phyloP scores from a whole-genome alignment of 139 green algal species.

The Closterium sp. region DNA sequence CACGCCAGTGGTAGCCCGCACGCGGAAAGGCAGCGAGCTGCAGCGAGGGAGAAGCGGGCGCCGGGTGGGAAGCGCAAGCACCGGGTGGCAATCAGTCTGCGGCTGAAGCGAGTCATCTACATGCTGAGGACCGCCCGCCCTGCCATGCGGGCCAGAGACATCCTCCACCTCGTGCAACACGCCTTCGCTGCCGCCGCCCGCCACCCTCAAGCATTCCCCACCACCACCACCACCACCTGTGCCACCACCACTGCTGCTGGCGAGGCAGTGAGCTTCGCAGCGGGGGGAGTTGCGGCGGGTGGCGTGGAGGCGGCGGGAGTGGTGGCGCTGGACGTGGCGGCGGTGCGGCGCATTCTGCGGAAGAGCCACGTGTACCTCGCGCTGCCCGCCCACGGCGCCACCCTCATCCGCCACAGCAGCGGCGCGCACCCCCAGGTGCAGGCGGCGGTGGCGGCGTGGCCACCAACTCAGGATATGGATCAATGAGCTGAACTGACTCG shows the following conservation, averaged over 20 bases:
- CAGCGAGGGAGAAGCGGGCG: background rate
- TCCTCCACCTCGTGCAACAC: background rate
- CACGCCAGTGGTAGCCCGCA: background rate
- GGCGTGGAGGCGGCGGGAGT: no score
- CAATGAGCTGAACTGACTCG: no score
- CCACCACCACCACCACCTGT: no score
- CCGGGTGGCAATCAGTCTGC: background rate
- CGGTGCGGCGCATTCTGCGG: background rate
- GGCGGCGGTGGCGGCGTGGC: background rate
- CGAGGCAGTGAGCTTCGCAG: no score
- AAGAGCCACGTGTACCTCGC: background rate
- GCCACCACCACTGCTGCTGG: no score
- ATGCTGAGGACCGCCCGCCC: background rate
- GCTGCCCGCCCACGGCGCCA: background rate
- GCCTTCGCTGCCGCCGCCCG: no score
- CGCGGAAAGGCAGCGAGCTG: background rate
- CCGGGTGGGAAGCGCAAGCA: background rate
- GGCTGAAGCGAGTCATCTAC: background rate
- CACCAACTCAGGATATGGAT: no score
- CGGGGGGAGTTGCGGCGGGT: no score
- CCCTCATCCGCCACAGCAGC: background rate
- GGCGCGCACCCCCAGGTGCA: background rate
- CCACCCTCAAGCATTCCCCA: no score
- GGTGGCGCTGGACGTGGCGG: background rate
- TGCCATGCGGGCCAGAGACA: background rate